Evolutionary conservation across 768 basidiomycete species (phyloP).

Genomic region (Kwoniella bestiolae): DNA sequence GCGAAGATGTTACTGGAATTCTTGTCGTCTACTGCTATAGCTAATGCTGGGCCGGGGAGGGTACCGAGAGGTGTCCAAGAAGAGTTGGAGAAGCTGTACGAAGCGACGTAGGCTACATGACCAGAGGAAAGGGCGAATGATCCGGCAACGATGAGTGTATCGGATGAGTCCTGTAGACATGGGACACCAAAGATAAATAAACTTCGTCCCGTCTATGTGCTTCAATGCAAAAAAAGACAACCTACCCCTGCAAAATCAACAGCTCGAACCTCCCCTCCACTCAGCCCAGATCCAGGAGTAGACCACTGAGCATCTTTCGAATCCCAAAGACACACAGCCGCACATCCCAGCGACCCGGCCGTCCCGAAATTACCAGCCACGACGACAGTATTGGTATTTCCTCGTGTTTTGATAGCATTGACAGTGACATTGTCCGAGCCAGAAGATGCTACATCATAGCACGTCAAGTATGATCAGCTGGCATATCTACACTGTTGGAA

Average conservation of each 20-base stretch:
- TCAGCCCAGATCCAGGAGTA: constrained; percentile 73
- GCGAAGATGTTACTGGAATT: constrained; percentile 85
- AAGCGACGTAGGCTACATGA: constrained; percentile 71
- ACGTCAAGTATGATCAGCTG: constrained; percentile 19
- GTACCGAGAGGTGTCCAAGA: constrained; percentile 67
- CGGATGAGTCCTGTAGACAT: constrained; percentile 64
- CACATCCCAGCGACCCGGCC: constrained; percentile 75
- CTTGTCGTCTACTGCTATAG: constrained; percentile 78
- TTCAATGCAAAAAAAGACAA: no score
- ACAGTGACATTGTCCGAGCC: constrained; percentile 66
- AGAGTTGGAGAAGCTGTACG: constrained; percentile 70
- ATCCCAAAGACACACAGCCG: constrained; percentile 78
- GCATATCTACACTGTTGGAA: not conserved
- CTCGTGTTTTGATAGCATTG: constrained; percentile 70
- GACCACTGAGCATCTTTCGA: constrained; percentile 74
- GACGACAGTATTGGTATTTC: constrained; percentile 69
- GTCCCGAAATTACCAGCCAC: constrained; percentile 86
- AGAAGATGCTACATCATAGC: constrained; percentile 50
- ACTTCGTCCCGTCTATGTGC: no score
- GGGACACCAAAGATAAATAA: no score
- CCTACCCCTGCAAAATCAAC: constrained; percentile 82
- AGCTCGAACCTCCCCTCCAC: constrained; percentile 73
- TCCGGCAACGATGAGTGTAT: constrained; percentile 77
- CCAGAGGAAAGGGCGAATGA: constrained; percentile 71
- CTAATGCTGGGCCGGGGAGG: constrained; percentile 87